Conservation (phyloP, 306 rosid species). For the Lathyrus sativus region DNA sequence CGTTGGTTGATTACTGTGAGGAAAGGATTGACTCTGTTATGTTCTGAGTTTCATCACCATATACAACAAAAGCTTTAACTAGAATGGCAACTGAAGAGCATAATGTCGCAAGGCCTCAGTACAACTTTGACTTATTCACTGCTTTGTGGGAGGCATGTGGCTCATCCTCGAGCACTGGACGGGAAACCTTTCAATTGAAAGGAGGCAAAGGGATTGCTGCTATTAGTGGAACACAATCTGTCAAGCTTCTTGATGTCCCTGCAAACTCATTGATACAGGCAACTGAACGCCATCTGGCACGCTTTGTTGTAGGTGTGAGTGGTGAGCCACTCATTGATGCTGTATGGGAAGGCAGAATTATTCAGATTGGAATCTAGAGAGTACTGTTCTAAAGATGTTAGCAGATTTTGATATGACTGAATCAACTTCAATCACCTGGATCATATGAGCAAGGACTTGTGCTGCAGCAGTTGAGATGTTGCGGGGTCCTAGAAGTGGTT, state of each 20-base stretch:
- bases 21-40: too few species aligned
- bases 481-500: too few species aligned
- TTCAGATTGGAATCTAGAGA: too few species aligned
- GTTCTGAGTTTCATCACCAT: too few species aligned
- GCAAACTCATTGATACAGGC: slow-evolving; percentile 69
- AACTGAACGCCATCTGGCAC: slow-evolving; percentile 69
- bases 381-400: too few species aligned
- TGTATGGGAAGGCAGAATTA: slow-evolving; percentile 68
- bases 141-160: slow-evolving; percentile 98
- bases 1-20: too few species aligned
- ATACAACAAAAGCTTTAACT: too few species aligned
- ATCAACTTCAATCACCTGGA: too few species aligned
- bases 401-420: too few species aligned
- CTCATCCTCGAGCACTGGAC: slow-evolving; percentile 67
- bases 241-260: slow-evolving; percentile 80
- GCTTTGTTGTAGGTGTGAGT: slow-evolving; percentile 73
- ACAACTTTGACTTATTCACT: slow-evolving; percentile 68
- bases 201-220: slow-evolving; percentile 92
- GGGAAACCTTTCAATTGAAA: slow-evolving; percentile 79
- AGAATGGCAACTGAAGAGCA: too few species aligned
- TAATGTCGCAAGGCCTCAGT: slow-evolving; percentile 51
- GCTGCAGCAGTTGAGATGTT: too few species aligned
- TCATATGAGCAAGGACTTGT: too few species aligned
- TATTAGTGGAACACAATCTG: slow-evolving; percentile 82
- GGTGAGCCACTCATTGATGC: slow-evolving; percentile 74